These are phyloP conservation scores for Chlorella sp. DNA, from an alignment of 139 green algal species.

Conservation along the genomic window DNA sequence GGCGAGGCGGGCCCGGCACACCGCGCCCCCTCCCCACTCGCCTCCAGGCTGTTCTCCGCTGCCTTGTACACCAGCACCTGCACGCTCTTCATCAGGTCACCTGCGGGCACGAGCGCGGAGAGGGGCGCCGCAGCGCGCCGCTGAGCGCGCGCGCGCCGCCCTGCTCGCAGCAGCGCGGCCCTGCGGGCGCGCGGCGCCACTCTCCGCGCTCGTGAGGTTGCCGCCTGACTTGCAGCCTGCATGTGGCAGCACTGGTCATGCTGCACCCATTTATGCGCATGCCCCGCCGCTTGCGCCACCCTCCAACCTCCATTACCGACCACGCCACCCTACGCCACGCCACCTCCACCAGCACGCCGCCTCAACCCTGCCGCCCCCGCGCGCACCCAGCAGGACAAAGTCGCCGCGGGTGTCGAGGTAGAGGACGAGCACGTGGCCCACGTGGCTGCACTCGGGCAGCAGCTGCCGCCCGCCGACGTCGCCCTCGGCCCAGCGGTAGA, in stretches of 20 bases:
- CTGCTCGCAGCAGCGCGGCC: too few relatives aligned
- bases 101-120: too few relatives aligned
- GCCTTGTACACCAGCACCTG: conserved; percentile 79
- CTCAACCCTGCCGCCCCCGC: neutral
- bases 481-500: conserved; percentile 37
- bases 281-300: too few relatives aligned
- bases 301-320: too few relatives aligned
- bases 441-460: conserved; percentile 71
- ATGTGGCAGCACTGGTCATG: neutral
- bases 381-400: conserved; percentile 89
- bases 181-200: too few relatives aligned
- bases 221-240: too few relatives aligned
- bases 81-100: conserved; percentile 97
- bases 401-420: conserved; percentile 79
- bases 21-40: conserved; percentile 7
- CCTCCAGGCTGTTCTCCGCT: conserved; percentile 78
- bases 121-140: too few relatives aligned
- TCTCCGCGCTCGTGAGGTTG: too few relatives aligned
- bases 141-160: too few relatives aligned
- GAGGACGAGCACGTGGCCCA: conserved; percentile 83
- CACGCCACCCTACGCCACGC: too few relatives aligned
- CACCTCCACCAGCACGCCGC: too few relatives aligned
- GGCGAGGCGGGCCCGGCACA: too few relatives aligned
- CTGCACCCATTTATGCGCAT: neutral
- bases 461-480: conserved; percentile 65